Evolutionary conservation across 2,329 filamentous ascomycete species (phyloP), one percentile per base, ranked within the genome.

Genomic region (Plectosphaerella plurivora): DNA sequence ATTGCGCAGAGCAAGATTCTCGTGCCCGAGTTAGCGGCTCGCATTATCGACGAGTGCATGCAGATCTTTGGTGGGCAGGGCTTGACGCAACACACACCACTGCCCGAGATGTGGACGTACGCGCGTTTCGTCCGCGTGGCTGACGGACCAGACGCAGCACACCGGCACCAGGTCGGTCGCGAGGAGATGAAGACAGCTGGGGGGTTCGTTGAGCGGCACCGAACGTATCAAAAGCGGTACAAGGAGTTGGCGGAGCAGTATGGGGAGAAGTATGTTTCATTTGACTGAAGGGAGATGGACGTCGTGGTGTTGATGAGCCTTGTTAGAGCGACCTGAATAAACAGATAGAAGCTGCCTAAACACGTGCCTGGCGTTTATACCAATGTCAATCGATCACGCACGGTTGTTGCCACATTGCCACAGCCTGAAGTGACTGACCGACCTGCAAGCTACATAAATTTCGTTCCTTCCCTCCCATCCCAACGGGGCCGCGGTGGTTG

Each of bases 1-100:
- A 99, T 99, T 60, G 93, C 92, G n/a, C 83, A 97, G 73, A 93
- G 93, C 59, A 99, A 99, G 78, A 87, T 97, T 1, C 81, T 96
- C 12, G 88, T 95, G 7, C 94, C 94, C 0, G 79, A 84, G 63
- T 89, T 87, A 62, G 86, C 89, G 2, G 79, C 97, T 59, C 84
- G 83, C n/a, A 89, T 97, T 61, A 92, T 99, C 62, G 94, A 99
- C 76, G 88, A 92, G 57, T 94, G 93, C 1, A 85, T 99, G 12
- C 93, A 99, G 79, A 83, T 90, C 0, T 96, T 91, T 64, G 94
- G 94, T 54, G 94, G 87, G 55, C 91, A 89, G 5, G 94, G 94
- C 66, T 88, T 99, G 46, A 89, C 84, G 64, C 94, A 97, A 76
- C 93, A 99, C 65, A 97, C 94, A 1, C 94, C 94, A n/a, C 76